Base-by-base conservation (phyloP, 2,329 filamentous ascomycete genomes). In the Chaetoscypha palmicola region DNA sequence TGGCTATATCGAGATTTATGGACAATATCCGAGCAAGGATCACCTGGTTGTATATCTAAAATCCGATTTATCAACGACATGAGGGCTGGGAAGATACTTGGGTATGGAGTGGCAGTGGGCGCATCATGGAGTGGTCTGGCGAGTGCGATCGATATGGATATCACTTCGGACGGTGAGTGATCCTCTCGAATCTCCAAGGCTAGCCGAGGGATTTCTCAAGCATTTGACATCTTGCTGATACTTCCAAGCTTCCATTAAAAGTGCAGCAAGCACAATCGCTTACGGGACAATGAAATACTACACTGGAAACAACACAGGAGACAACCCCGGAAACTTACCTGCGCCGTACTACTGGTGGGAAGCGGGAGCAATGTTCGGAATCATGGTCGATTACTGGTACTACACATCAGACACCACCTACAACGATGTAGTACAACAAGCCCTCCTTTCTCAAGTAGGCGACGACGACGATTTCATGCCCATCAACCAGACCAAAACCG, bases 351-450 rank as follows among this genome's bases (percentile, higher is more conserved):
- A 71, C 58, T 76, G 71, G 50, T 53, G 50, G 50, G 71, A 75
- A 53, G 77, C 89, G 79, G 86, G 83, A 84, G 65, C 82, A 72
- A 78, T 89, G 68, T 71, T 81, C 65, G 76, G 76, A 24, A 71
- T 81, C 4, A 68, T 92, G 48, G 71, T 92, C 44, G 84, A 92
- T 55, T 92, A 91, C 62, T 92, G 85, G 84, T 84, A 81, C 59
- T 86, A 86, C 61, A 90, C 85, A 0, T 79, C 79, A 14, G 85
- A 90, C 57, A 68, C 71, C 8, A 71, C 73, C 37, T 91, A 84
- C 66, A 89, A 89, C 58, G 43, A 45, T 12, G 47, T 48, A 1
- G 36, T 49, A 86, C 87, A 60, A 64, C 70, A 83, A 51, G 87
- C 76, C 11, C 71, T 94, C 54, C 70, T 88, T 39, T 79, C 77